phyloP scores from a whole-genome alignment of 2,329 filamentous ascomycete species.

The Venturia nashicola region DNA sequence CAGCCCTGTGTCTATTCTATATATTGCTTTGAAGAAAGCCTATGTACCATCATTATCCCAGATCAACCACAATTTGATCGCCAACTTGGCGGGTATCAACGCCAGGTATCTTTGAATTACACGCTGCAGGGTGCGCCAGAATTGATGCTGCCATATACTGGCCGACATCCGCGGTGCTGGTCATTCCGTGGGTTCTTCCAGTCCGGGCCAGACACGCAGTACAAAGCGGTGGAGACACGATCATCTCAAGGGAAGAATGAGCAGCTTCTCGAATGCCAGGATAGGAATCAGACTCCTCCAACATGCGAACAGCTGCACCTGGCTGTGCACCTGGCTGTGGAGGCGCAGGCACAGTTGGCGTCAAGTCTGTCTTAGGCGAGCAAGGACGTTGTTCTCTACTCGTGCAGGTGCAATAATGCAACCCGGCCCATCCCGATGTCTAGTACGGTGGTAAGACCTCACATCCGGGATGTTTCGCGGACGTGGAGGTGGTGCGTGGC shows the following conservation, averaged over 20 bases:
- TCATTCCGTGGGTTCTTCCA: too few relatives aligned
- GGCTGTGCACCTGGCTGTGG: background rate
- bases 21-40: background rate
- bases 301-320: background rate
- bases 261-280: background rate
- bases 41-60: background rate
- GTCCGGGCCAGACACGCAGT: too few relatives aligned
- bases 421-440: background rate
- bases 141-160: too few relatives aligned
- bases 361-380: background rate
- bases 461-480: background rate
- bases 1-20: too few relatives aligned
- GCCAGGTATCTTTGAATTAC: background rate
- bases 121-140: background rate
- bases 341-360: background rate
- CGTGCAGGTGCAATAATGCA: background rate
- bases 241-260: too few relatives aligned
- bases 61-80: background rate
- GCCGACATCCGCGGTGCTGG: too few relatives aligned
- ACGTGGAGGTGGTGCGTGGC: background rate
- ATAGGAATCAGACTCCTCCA: background rate
- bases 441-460: too few relatives aligned
- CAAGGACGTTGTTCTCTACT: background rate
- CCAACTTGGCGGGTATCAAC: background rate
- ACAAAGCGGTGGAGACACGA: too few relatives aligned